phyloP scores from a whole-genome alignment of 352 stramenopile species.

The Pythium monospermum region DNA sequence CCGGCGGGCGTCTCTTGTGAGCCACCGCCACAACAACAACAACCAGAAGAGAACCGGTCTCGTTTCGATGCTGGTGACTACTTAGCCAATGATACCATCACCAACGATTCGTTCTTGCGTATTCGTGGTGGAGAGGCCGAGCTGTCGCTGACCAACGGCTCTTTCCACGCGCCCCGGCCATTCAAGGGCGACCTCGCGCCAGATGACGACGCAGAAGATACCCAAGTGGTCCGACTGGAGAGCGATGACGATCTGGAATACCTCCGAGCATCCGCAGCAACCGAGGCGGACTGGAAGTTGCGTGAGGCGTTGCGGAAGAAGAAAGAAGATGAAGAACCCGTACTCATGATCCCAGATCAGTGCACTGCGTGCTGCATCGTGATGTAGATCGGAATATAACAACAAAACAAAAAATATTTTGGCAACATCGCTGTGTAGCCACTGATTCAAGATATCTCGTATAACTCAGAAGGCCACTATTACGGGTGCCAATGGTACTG shows the following conservation, averaged over 20 bases:
- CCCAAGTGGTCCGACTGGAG: slow-evolving; percentile 11
- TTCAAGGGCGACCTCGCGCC: slow-evolving; percentile 59
- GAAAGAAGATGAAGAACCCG: slow-evolving; percentile 17
- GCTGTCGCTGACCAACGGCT: slow-evolving; percentile 16
- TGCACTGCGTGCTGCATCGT: slow-evolving; percentile 59
- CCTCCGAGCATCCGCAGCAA: slow-evolving; percentile 36
- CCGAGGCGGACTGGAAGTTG: slow-evolving; percentile 31
- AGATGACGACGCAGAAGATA: slow-evolving; percentile 14
- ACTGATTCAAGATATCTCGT: too few species aligned
- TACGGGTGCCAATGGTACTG: too few species aligned
- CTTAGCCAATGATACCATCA: slow-evolving; percentile 64
- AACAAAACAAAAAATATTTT: too few species aligned
- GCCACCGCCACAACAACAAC: slow-evolving; percentile 1
- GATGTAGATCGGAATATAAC: too few species aligned
- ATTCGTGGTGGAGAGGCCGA: slow-evolving; percentile 35
- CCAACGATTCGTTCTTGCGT: slow-evolving; percentile 65
- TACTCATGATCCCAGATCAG: slow-evolving; percentile 26
- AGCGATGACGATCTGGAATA: slow-evolving; percentile 46
- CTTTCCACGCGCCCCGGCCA: slow-evolving; percentile 21
- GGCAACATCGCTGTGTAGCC: too few species aligned
- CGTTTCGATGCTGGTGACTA: slow-evolving; percentile 58
- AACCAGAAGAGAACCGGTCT: slow-evolving; percentile 6
- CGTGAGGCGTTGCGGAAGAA: slow-evolving; percentile 21
- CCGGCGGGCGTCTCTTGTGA: too few species aligned
- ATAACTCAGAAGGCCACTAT: slow-evolving; percentile 13